A percentile compares a stretch with the other conserved stretches of the same genome.
Evolutionary conservation across 805 yeast genomes (phyloP).

Genomic region (Nakazawaea sp.): DNA sequence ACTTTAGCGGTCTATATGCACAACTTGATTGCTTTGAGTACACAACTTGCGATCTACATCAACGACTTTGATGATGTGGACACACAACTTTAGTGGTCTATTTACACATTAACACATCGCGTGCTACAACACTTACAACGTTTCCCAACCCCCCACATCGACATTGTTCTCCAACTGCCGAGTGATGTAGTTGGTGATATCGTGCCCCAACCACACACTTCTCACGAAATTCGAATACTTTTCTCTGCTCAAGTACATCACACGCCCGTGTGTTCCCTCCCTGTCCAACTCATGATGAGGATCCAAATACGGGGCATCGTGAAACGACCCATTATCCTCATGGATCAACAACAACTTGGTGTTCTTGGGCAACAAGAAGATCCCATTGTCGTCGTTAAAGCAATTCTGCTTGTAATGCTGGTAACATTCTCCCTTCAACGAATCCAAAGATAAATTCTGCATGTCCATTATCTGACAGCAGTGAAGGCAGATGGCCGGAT

Average conservation of each 20-base stretch:
- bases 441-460: slow-evolving; percentile 55
- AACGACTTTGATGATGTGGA: too few relatives aligned
- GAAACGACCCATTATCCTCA: slow-evolving; percentile 76
- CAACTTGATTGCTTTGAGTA: neutral
- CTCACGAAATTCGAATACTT: slow-evolving; percentile 63
- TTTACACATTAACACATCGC: neutral
- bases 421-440: slow-evolving; percentile 69
- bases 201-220: slow-evolving; percentile 72
- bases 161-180: slow-evolving; percentile 70
- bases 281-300: slow-evolving; percentile 81
- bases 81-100: neutral
- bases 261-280: slow-evolving; percentile 64
- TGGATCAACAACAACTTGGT: slow-evolving; percentile 57
- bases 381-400: slow-evolving; percentile 56
- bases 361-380: slow-evolving; percentile 66
- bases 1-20: neutral
- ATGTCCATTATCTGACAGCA: slow-evolving; percentile 67
- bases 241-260: slow-evolving; percentile 53
- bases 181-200: slow-evolving; percentile 68
- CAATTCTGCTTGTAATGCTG: slow-evolving; percentile 62
- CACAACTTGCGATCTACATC: neutral
- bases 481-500: slow-evolving; percentile 82
- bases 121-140: slow-evolving; percentile 34
- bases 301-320: slow-evolving; percentile 79
- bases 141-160: slow-evolving; percentile 96